Conservation (phyloP, 2,329 filamentous ascomycete genomes). For the Xylaria sp. region DNA sequence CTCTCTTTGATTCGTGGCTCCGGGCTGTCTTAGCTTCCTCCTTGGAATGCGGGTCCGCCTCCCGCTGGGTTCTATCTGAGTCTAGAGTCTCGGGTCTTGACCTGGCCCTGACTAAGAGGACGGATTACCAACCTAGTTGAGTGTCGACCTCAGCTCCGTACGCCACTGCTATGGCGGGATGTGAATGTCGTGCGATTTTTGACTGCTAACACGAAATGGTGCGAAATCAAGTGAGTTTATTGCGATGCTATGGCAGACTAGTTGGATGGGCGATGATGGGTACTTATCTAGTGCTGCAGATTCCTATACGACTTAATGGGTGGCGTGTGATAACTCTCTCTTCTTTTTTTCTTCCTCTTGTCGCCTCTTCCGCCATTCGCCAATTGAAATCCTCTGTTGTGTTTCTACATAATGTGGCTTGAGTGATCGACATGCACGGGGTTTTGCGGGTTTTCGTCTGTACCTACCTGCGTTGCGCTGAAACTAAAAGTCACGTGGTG, state of each 20-base stretch:
- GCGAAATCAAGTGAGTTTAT: not conserved
- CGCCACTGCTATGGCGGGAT: not conserved
- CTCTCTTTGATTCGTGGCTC: not conserved
- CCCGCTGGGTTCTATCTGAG: slow-evolving; percentile 9
- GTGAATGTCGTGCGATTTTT: not conserved
- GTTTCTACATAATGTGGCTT: not conserved
- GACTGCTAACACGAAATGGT: not conserved
- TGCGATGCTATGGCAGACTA: not conserved
- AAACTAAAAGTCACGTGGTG: slow-evolving; percentile 18
- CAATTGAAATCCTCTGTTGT: not conserved
- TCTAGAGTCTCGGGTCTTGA: slow-evolving; percentile 3
- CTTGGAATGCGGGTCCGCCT: slow-evolving; percentile 3
- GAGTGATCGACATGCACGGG: not conserved
- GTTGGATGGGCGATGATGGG: not conserved
- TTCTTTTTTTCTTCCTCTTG: not conserved
- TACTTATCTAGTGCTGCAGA: not conserved
- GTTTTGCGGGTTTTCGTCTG: not conserved
- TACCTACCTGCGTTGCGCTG: not conserved
- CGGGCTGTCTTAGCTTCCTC: not conserved
- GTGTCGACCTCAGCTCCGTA: not conserved
- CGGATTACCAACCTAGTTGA: not conserved
- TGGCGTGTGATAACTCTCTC: too few species aligned
- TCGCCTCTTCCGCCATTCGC: too few species aligned
- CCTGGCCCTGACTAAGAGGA: slow-evolving; percentile 5
- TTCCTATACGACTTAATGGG: too few species aligned